Evolutionary conservation across 73 alveolate genomes (phyloP), one percentile per base, ranked within the genome.

Genomic region (Uronychia setigera): DNA sequence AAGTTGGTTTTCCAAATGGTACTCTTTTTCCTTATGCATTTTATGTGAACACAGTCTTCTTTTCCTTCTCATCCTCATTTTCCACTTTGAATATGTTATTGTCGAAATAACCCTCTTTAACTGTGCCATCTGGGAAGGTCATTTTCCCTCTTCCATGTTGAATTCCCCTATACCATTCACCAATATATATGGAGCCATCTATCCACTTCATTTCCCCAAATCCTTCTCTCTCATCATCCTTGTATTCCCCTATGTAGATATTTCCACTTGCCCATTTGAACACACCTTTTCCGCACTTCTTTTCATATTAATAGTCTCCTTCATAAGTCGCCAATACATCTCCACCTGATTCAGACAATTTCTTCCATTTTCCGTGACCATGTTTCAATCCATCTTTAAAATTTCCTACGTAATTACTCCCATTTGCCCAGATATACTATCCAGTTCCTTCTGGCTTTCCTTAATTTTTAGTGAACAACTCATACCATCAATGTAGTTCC

Each of bases 391-490:
- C 88, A 60, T 79, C 78, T 26, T 25, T 57, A 80, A 87, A 87
- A 32, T 87, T 29, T n/a, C 93, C 93, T 59, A 60, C 80, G 60
- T 87, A 87, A 11, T 31, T 46, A 19, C 67, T 46, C n/a, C 67
- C 67, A 67, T 94, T 93, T 33, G 74, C 89, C 87, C 89, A 89
- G 32, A 77, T 78, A 86, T 94, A 93, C 79, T 84, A 19, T 19
- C 67, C 67, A 46, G n/a, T 46, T 46, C 67, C 67, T 46, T 5
- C 5, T 46, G 67, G 67, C 67, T 46, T 11, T 81, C 92, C 35
- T 31, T 26, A 27, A 85, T 84, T 33, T 60, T 35, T 14, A 87
- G 93, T n/a, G 67, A 5, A 11, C 67, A 46, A 46, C 67, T 46
- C 67, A 59, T 80, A 31, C 93, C 93, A 59, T 83, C 35, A 59